A percentile compares a stretch with the other conserved stretches of the same genome.
phyloP scores from a whole-genome alignment of 495 filamentous ascomycete genomes.

The Entonaema liquescens region DNA sequence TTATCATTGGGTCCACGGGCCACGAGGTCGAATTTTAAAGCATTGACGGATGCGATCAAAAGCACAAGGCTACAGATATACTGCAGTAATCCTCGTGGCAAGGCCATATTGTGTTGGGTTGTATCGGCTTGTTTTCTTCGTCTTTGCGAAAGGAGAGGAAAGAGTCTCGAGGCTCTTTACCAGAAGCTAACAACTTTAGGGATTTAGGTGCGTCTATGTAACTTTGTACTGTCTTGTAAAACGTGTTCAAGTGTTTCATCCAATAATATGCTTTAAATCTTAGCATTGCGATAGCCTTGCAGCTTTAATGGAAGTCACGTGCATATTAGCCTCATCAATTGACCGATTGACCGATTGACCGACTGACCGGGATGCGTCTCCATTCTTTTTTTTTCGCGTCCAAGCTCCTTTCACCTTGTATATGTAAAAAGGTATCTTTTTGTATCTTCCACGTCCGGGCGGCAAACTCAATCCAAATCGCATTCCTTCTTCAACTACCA shows the following conservation, averaged over 20 bases:
- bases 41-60: slow-evolving; percentile 69
- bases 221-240: slow-evolving; percentile 31
- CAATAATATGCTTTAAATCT: slow-evolving; percentile 20
- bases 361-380: neutral
- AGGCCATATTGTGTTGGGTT: slow-evolving; percentile 43
- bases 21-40: slow-evolving; percentile 92
- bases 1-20: slow-evolving; percentile 69
- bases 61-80: slow-evolving; percentile 58
- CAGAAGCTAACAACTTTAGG: slow-evolving; percentile 26
- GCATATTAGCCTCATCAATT: slow-evolving; percentile 12
- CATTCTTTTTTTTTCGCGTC: slow-evolving; percentile 20
- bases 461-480: slow-evolving; percentile 5
- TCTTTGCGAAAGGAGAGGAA: slow-evolving; percentile 28
- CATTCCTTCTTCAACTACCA: slow-evolving; percentile 10
- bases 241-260: slow-evolving; percentile 45
- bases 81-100: slow-evolving; percentile 53
- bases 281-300: slow-evolving; percentile 18
- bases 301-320: slow-evolving; percentile 19
- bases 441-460: slow-evolving; percentile 23
- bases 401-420: slow-evolving; percentile 19
- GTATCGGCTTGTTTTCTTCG: slow-evolving; percentile 4
- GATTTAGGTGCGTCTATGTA: slow-evolving; percentile 18
- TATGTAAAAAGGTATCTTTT: neutral
- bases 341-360: slow-evolving; percentile 3
- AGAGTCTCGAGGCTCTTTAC: slow-evolving; percentile 11